Conservation (phyloP, 2,329 filamentous ascomycete genomes). For the Colletotrichum incanum region DNA sequence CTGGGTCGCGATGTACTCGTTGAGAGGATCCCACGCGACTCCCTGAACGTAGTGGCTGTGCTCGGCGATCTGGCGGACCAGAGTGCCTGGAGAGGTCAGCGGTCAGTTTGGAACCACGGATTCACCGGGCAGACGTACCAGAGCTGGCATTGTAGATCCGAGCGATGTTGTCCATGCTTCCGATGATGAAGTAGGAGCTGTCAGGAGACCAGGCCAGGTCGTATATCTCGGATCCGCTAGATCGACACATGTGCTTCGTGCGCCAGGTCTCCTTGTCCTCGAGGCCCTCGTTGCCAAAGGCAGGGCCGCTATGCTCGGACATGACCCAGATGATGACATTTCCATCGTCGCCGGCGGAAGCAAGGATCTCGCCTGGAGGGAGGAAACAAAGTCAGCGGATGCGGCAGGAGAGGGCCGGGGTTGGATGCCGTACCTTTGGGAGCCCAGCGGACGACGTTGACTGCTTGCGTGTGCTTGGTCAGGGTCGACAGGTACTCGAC, state of each 20-base stretch:
- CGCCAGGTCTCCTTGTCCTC: constrained; percentile 98
- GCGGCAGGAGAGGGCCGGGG: not conserved
- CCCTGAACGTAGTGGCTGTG: constrained; percentile 99
- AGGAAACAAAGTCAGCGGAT: not conserved
- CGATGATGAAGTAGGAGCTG: constrained; percentile 94
- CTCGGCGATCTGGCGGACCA: constrained; percentile 94
- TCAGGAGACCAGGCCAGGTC: constrained; percentile 99
- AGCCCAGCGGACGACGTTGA: constrained; percentile 97
- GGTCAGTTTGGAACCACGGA: not conserved
- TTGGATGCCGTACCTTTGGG: constrained; percentile 80
- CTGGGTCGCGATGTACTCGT: constrained; percentile 98
- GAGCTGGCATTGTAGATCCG: constrained; percentile 96
- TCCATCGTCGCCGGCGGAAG: constrained; percentile 96
- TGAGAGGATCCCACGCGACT: constrained; percentile 97
- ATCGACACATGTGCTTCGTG: constrained; percentile 97
- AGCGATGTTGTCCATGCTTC: constrained; percentile 99
- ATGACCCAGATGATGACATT: constrained; percentile 98
- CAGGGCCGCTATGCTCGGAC: constrained; percentile 79
- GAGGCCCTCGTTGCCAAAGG: constrained; percentile 85
- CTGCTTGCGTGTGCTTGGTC: constrained; percentile 93
- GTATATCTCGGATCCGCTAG: constrained; percentile 95
- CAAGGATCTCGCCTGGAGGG: constrained; percentile 85
- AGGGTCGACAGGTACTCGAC: constrained; percentile 94
- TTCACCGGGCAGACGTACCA: constrained; percentile 67
- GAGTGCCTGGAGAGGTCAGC: constrained; percentile 58